Percentiles rank a stretch among this genome's conserved stretches.
These are phyloP conservation scores for Coleophoma cylindrospora DNA, from an alignment of 2,329 filamentous ascomycete genomes.

Conservation along the genomic window DNA sequence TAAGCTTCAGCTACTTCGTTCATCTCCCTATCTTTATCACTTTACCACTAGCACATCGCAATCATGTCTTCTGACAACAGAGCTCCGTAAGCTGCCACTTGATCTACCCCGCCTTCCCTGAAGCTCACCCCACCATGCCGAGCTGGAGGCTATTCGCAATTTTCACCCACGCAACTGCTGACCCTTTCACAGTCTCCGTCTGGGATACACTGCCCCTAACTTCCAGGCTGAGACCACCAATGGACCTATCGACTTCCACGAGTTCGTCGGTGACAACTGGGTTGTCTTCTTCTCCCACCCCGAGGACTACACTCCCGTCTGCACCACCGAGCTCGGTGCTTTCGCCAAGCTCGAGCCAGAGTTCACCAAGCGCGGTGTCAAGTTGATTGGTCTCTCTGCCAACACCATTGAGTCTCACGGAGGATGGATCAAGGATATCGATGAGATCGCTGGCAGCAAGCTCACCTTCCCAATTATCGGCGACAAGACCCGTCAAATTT, in stretches of 20 bases:
- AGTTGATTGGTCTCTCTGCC: constrained; percentile 86
- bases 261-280: constrained; percentile 77
- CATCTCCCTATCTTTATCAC: too few species aligned
- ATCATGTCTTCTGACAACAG: too few species aligned
- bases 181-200: constrained; percentile 45
- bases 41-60: too few species aligned
- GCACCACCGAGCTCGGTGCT: constrained; percentile 91
- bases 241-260: constrained; percentile 76
- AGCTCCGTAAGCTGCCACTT: too few species aligned
- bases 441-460: constrained; percentile 67
- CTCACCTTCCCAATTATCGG: constrained; percentile 77
- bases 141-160: neutral
- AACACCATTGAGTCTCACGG: constrained; percentile 81
- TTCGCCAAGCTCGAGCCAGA: constrained; percentile 87
- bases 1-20: too few species aligned
- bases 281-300: constrained; percentile 81
- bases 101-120: too few species aligned
- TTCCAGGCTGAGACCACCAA: constrained; percentile 78
- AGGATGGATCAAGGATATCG: constrained; percentile 86
- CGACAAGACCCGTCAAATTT: constrained; percentile 74
- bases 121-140: neutral
- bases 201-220: constrained; percentile 68
- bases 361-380: constrained; percentile 80
- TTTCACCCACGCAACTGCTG: neutral
- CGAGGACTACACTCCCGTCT: constrained; percentile 90